These are phyloP conservation scores for Aspergillus affinis DNA, from an alignment of 495 filamentous ascomycete species.

Conservation along the genomic window DNA sequence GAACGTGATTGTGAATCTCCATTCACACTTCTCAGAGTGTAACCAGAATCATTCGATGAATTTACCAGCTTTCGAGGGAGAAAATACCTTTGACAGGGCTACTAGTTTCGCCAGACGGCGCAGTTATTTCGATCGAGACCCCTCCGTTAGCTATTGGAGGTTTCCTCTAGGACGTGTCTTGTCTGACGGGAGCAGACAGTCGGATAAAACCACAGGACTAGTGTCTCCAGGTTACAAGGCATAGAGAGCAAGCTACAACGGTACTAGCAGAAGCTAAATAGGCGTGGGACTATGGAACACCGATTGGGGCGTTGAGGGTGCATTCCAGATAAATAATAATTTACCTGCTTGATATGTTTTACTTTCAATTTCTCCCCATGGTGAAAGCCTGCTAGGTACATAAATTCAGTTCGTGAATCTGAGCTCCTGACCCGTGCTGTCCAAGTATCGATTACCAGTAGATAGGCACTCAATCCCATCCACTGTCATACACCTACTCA, in stretches of 20 bases:
- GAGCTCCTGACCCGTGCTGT: neutral
- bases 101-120: conserved; percentile 12
- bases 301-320: neutral
- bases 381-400: neutral
- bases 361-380: neutral
- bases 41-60: conserved; percentile 5
- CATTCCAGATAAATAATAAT: neutral
- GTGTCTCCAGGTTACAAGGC: neutral
- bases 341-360: neutral
- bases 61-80: conserved; percentile 21
- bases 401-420: neutral
- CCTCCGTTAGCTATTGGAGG: conserved; percentile 10
- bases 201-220: neutral
- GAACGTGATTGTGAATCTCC: conserved; percentile 25
- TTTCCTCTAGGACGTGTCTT: neutral
- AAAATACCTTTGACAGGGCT: conserved; percentile 14
- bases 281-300: neutral
- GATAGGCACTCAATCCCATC: too few relatives aligned
- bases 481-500: too few relatives aligned
- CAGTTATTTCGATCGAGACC: conserved; percentile 29
- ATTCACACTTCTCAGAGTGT: conserved; percentile 16
- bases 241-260: neutral
- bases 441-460: neutral
- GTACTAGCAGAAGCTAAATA: neutral
- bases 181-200: neutral